These are phyloP conservation scores for Trifolium pratense DNA, from an alignment of 306 rosid genomes.

Conservation along the genomic window DNA sequence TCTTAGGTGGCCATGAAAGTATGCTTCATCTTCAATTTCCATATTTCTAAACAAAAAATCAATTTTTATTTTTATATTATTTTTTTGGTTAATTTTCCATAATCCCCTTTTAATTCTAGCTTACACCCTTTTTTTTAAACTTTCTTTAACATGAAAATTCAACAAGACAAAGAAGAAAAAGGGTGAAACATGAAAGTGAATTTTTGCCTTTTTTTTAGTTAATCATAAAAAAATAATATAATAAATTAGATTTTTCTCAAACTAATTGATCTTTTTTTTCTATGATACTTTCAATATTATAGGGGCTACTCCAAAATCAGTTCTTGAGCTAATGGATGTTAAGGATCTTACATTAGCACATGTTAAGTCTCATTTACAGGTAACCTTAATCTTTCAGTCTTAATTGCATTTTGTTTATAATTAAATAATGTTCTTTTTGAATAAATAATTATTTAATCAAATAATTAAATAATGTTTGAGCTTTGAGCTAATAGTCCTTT, in stretches of 20 bases:
- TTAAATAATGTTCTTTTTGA: not conserved
- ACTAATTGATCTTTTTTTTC: not conserved
- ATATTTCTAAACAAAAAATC: not conserved
- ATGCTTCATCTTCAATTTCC: constrained; percentile 36
- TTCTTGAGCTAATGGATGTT: constrained; percentile 99
- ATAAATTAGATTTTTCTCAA: not conserved
- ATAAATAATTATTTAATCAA: no score
- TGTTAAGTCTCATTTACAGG: constrained; percentile 99
- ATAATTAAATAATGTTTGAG: not conserved
- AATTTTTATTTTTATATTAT: no score
- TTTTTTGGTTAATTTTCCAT: constrained; percentile 4
- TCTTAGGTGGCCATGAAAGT: constrained; percentile 99
- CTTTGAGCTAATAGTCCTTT: not conserved
- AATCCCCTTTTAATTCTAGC: constrained; percentile 10
- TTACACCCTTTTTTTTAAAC: constrained; percentile 35
- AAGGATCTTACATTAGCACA: constrained; percentile 99
- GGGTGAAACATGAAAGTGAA: constrained; percentile 18
- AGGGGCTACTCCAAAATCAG: constrained; percentile 99
- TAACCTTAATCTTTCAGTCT: constrained; percentile 25
- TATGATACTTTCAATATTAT: not conserved
- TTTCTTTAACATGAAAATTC: constrained; percentile 16
- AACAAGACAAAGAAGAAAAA: constrained; percentile 1
- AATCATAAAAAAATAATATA: not conserved
- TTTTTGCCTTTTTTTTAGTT: constrained; percentile 29
- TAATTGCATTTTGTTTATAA: constrained; percentile 14